Evolutionary conservation across 2,329 filamentous ascomycete genomes (phyloP).

Genomic region (Helotiales sp.): DNA sequence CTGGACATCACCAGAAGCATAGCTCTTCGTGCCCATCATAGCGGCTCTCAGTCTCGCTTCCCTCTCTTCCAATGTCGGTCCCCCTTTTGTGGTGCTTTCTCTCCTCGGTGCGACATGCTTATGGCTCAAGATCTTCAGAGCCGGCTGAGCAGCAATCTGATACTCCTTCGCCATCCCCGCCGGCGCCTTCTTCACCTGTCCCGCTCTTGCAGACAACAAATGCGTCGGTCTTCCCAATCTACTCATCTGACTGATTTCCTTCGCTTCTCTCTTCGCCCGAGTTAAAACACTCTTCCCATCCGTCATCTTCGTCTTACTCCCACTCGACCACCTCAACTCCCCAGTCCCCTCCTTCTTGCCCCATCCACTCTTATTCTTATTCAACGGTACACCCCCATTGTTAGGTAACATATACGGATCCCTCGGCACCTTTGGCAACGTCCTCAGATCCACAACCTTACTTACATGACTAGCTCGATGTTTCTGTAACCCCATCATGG

Average conservation of each 20-base stretch:
- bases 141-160: conserved; percentile 43
- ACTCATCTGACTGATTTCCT: conserved; percentile 51
- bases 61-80: conserved; percentile 36
- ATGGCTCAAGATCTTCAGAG: conserved; percentile 35
- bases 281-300: conserved; percentile 55
- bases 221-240: conserved; percentile 44
- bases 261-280: conserved; percentile 56
- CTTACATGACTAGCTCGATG: conserved; percentile 58
- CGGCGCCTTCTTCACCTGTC: conserved; percentile 49
- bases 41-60: conserved; percentile 35
- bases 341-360: conserved; percentile 35
- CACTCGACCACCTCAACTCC: conserved; percentile 45
- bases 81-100: conserved; percentile 17
- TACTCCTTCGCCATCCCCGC: conserved; percentile 54
- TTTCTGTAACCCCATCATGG: conserved; percentile 57
- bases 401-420: conserved; percentile 38
- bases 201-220: conserved; percentile 34
- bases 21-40: conserved; percentile 16
- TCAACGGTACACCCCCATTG: conserved; percentile 35
- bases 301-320: conserved; percentile 52
- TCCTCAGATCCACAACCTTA: conserved; percentile 53
- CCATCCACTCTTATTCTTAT: conserved; percentile 23
- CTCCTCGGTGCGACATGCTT: conserved; percentile 12
- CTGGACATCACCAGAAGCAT: conserved; percentile 1
- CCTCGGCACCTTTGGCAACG: conserved; percentile 45